phyloP scores from a whole-genome alignment of 2,329 filamentous ascomycete species.

The Fusarium dimerum region DNA sequence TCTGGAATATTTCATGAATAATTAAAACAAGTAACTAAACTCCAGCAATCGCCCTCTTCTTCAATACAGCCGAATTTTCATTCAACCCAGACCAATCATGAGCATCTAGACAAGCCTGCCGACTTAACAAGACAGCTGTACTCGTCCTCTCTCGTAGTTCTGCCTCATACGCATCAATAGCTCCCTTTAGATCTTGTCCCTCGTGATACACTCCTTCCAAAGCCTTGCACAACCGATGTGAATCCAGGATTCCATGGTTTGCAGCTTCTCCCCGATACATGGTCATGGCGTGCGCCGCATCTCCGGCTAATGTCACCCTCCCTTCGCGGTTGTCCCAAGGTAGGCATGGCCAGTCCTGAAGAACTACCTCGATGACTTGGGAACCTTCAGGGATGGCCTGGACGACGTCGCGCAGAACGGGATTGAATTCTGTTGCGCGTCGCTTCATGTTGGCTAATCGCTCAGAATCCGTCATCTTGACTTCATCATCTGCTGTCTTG shows the following conservation, averaged over 20 bases:
- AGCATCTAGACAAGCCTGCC: constrained; percentile 36
- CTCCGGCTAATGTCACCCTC: constrained; percentile 50
- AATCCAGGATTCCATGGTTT: constrained; percentile 44
- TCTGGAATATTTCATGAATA: not conserved
- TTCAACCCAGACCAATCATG: constrained; percentile 33
- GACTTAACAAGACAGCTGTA: constrained; percentile 32
- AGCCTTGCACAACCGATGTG: constrained; percentile 30
- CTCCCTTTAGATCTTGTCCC: constrained; percentile 7
- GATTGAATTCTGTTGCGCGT: constrained; percentile 33
- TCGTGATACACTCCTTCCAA: constrained; percentile 21
- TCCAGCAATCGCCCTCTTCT: constrained; percentile 19
- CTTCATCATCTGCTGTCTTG: constrained; percentile 32
- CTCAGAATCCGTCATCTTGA: constrained; percentile 33
- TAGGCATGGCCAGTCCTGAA: constrained; percentile 39
- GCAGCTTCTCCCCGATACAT: constrained; percentile 49
- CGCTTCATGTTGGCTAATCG: constrained; percentile 43
- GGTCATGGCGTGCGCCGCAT: constrained; percentile 61
- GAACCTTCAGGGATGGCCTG: constrained; percentile 44
- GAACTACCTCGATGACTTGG: constrained; percentile 36
- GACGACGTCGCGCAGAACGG: constrained; percentile 44
- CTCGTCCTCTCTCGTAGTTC: constrained; percentile 33
- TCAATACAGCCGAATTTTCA: constrained; percentile 34
- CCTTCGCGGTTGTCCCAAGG: constrained; percentile 46
- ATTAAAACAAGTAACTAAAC: not conserved
- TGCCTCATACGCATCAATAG: constrained; percentile 32